phyloP scores from a whole-genome alignment of 179 eudicot species.

The Beta macrorhiza region DNA sequence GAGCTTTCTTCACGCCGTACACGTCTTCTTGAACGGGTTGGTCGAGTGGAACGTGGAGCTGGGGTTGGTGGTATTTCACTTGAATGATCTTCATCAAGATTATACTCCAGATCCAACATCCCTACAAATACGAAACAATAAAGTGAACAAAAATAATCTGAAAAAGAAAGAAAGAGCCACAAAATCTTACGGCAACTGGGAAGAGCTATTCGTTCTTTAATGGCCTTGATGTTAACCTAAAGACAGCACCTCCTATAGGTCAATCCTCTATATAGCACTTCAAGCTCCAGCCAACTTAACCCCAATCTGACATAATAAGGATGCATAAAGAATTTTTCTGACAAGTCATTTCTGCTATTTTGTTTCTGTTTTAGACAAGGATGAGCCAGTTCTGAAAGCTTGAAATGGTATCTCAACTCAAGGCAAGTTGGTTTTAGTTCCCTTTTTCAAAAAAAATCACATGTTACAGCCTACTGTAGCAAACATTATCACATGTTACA shows the following conservation, averaged over 20 bases:
- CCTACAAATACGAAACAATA: conserved; percentile 35
- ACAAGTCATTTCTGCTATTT: neutral
- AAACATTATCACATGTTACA: neutral
- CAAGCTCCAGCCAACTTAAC: neutral
- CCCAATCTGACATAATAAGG: neutral
- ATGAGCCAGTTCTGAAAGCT: neutral
- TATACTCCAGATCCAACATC: conserved; percentile 53
- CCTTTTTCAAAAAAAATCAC: too few species aligned
- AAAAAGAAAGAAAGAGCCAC: neutral
- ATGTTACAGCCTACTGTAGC: neutral
- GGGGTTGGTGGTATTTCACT: conserved; percentile 70
- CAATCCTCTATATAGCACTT: neutral
- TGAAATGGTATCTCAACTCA: neutral
- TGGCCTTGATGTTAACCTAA: too few species aligned
- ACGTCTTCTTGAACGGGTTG: conserved; percentile 54
- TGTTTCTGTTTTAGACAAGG: neutral
- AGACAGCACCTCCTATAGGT: too few species aligned
- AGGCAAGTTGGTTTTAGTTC: neutral
- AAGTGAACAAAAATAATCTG: neutral
- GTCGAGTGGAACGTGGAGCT: conserved; percentile 51
- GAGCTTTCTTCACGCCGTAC: conserved; percentile 57
- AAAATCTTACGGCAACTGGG: neutral
- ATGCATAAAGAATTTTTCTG: neutral
- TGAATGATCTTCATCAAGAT: conserved; percentile 41
- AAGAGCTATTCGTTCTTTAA: neutral